Base-by-base conservation (phyloP, 495 filamentous ascomycete genomes). In the Lophiostoma macrostomum region DNA sequence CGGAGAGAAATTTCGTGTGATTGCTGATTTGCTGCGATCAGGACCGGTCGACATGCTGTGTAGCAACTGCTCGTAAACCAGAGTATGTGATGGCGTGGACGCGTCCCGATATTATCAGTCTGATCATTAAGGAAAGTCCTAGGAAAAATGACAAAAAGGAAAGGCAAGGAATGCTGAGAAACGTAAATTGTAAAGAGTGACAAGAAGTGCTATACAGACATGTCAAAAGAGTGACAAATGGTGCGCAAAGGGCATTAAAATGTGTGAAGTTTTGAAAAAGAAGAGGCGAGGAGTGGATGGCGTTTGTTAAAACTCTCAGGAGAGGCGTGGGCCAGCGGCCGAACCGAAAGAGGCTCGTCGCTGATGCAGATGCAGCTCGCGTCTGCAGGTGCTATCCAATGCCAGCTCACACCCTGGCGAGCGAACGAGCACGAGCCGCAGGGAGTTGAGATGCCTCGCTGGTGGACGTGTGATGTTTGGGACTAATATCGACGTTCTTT, bases 221-320 rank as follows among this genome's bases (percentile, higher is more conserved):
- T 60, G 61, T 50, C 53, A 52, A 65, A 60, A 38, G 60, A 67
- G 60, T 53, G 53, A 62, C 53, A 50, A 61, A 60, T 58, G 46
- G 59, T 35, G 45, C 56, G 52, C 40, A 59, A 61, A 65, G 53
- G n/a, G 48, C 41, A 64, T 60, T 56, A 67, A 64, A 56, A 53
- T 40, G 56, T 56, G 50, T 60, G 41, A 59, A 47, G 34, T 56
- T 56, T 48, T 49, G 45, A 36, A 50, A 52, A 47, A 52, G 56
- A 51, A 16, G 27, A 43, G 46, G 22, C 29, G 34, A 36, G 51
- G 56, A 60, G 56, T 60, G 56, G 56, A 50, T 50, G 34, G 60
- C 52, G 60, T 23, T 30, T 56, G 60, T 56, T 64, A 64, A 64
- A 56, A 64, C 60, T 40, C 14, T 46, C 56, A 54, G 56, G 56